Base-by-base conservation (phyloP, 2,329 filamentous ascomycete genomes). In the Trichoderma koningiopsis region DNA sequence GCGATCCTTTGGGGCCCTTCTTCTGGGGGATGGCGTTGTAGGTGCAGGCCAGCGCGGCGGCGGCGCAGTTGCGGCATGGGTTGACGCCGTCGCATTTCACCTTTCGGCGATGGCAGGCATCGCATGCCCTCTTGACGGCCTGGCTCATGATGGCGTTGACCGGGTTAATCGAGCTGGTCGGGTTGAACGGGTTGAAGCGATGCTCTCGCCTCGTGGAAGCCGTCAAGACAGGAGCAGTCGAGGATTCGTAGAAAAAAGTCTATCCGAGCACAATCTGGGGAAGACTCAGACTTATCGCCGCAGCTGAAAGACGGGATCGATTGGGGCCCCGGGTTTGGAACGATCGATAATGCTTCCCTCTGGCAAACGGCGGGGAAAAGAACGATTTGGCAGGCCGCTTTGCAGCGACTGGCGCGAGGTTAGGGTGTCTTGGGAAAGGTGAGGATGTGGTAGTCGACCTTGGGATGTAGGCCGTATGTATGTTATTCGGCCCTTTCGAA, bases 1-100 rank as follows among this genome's bases (percentile, higher is more conserved):
- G 83, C 37, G 89, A 91, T 72, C 91, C 90, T 79, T 92, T 92
- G 55, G 90, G 91, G 1, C 91, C 91, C 78, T 92, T 92, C 81
- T 92, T 92, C 80, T 91, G 90, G 1, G 90, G 90, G 43, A 92
- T 88, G 40, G 89, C 88, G 81, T 91, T 89, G 84, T 92, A 93
- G 35, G 90, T 92, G 83, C 91, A 93, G 14, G 85, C 83, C 22
- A 92, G 83, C 75, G 88, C 85, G 7, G 90, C 88, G 8, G 89
- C 87, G 14, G 85, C 84, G 79, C 91, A 93, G 79, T 92, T 92
- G 70, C 87, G 86, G 79, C 91, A 93, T 24, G 91, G 90, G 74
- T 89, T 89, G 76, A 88, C 83, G 69, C 89, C 89, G 76, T 92
- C 89, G 77, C 90, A 92, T 78, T 91, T 92, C 77, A 92, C 90